Conservation (phyloP, 2,329 filamentous ascomycete genomes). For the Albophoma yamanashiensis region DNA sequence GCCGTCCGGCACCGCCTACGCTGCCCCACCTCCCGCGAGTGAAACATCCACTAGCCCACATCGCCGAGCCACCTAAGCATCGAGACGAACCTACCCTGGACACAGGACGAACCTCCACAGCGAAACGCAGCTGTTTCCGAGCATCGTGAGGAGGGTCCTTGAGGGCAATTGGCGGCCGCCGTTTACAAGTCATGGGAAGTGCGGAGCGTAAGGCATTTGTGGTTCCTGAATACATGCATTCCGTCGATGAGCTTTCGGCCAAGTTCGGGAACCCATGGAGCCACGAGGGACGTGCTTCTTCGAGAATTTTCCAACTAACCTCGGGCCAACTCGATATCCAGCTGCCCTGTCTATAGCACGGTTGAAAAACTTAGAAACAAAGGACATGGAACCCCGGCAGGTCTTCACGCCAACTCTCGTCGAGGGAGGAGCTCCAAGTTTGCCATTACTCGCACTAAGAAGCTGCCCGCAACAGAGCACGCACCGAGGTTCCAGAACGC, state of each 20-base stretch:
- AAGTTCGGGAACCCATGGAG: neutral
- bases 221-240: neutral
- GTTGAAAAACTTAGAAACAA: neutral
- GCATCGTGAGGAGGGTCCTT: neutral
- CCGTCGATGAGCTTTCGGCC: neutral
- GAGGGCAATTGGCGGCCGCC: neutral
- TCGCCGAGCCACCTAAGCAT: neutral
- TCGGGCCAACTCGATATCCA: neutral
- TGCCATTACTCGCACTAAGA: neutral
- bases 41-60: neutral
- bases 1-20: neutral
- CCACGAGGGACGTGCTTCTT: too few relatives aligned
- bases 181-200: neutral
- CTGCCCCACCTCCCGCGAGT: neutral
- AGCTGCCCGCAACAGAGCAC: neutral
- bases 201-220: neutral
- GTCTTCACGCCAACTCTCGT: neutral
- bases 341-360: neutral
- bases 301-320: neutral
- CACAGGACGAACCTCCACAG: neutral
- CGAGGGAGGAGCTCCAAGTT: neutral
- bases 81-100: neutral
- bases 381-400: neutral
- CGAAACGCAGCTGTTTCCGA: neutral
- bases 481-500: neutral